These are phyloP conservation scores for Tetracladium maxilliforme DNA, from an alignment of 2,329 filamentous ascomycete genomes.

Conservation along the genomic window DNA sequence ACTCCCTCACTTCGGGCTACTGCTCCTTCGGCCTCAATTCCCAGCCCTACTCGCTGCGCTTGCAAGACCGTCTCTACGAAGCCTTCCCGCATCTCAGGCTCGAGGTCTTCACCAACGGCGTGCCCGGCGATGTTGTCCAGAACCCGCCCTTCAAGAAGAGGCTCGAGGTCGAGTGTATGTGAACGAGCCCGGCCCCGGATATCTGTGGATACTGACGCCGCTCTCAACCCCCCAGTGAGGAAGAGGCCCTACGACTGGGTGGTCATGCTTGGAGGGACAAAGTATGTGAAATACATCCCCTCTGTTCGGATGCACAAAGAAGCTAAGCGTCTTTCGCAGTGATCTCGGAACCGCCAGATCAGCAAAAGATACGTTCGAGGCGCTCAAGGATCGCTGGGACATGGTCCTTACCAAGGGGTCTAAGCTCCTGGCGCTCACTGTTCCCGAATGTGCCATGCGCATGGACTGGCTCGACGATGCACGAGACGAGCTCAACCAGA, in stretches of 20 bases:
- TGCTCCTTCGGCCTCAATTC: conserved; percentile 21
- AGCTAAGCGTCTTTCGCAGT: no score
- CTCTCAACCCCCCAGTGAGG: neutral
- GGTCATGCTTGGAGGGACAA: conserved; percentile 49
- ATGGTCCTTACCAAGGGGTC: conserved; percentile 29
- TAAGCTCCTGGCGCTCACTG: conserved; percentile 47
- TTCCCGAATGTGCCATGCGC: conserved; percentile 35
- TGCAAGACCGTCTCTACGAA: conserved; percentile 29
- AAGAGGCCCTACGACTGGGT: conserved; percentile 33
- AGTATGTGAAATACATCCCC: no score
- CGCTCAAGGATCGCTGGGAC: conserved; percentile 33
- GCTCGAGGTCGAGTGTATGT: conserved; percentile 17
- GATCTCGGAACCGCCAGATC: conserved; percentile 29
- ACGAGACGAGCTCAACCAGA: conserved; percentile 32
- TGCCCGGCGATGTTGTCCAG: conserved; percentile 34
- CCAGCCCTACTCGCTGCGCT: conserved; percentile 36
- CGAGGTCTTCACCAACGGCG: conserved; percentile 27
- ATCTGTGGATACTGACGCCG: neutral
- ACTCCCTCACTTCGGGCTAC: conserved; percentile 48
- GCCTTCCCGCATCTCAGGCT: conserved; percentile 28
- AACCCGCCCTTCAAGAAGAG: conserved; percentile 11
- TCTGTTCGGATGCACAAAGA: no score
- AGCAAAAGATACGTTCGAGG: conserved; percentile 27
- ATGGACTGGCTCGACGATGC: conserved; percentile 14
- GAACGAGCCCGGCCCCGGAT: neutral